Evolutionary conservation across 371 early-diverging fungal genomes (phyloP), one percentile per base, ranked within the genome.

Genomic region (Dipsacomyces acuminosporus): DNA sequence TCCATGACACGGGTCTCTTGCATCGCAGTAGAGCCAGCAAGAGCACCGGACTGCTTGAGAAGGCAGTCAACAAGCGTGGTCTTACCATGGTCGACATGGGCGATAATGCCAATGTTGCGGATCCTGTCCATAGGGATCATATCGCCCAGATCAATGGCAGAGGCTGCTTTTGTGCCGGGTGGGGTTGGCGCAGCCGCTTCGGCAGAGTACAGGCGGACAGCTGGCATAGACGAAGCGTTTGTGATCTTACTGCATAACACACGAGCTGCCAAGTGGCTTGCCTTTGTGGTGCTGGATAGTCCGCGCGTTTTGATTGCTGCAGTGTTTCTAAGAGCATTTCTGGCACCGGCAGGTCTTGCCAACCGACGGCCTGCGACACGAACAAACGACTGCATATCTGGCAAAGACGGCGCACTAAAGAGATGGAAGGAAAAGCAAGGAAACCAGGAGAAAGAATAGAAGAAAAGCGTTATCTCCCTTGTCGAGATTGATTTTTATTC

Each of bases 31-130:
- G 64, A 54, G 13, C 61, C 73, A 1, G 72, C 65, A 47, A 80
- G 51, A 11, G 71, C 62, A 8, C 70, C 74, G 0, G 75, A 62
- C 48, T 76, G 73, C 50, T 72, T 69, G 40, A 99, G 77, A 25
- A 99, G 79, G 24, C 90, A 89, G 78, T 99, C 99, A 11, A 98
- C 93, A 18, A 99, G 78, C 0, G 99, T 99, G 6, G 99, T 99
- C 76, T 99, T 99, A 46, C 98, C 96, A 66, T 96, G 96, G 59
- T 76, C 76, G 33, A 76, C 80, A 46, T 81, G 81, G n/a, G 81
- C 81, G 45, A 81, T 77, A 19, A 81, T 76, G 30, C 77, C 79
- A 18, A 81, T 43, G 44, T 78, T 78, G 45, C 78, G 65, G 52
- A 78, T 78, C 41, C 70, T 56, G 43, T 74, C 61, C 54, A 59